A percentile compares a stretch with the other conserved stretches of the same genome.
These are phyloP conservation scores for Magnaporthiopsis poae DNA, from an alignment of 2,329 filamentous ascomycete genomes.

Conservation along the genomic window DNA sequence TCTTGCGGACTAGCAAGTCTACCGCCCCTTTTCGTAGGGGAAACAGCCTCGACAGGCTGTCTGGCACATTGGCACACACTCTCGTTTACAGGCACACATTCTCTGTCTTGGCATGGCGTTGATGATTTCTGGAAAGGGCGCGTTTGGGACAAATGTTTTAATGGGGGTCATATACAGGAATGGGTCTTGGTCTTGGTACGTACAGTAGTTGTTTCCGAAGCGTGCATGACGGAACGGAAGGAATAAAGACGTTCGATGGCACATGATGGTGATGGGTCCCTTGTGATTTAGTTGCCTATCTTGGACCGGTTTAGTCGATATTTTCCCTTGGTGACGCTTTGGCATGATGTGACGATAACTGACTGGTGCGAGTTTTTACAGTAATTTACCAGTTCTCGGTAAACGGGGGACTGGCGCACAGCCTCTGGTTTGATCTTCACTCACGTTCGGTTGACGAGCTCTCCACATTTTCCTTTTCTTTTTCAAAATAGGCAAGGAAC, in stretches of 20 bases:
- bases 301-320: neutral
- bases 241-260: neutral
- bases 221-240: neutral
- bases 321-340: neutral
- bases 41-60: neutral
- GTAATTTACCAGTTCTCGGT: neutral
- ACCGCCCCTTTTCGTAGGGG: neutral
- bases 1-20: neutral
- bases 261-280: neutral
- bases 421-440: neutral
- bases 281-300: neutral
- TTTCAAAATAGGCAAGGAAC: neutral
- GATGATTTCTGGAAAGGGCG: constrained; percentile 26
- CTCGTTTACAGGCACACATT: neutral
- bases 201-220: neutral
- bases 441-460: neutral
- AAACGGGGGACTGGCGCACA: neutral
- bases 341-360: neutral
- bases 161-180: neutral
- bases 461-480: neutral
- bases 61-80: neutral
- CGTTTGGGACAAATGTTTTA: constrained; percentile 49
- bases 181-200: constrained; percentile 14
- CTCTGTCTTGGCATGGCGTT: neutral
- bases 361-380: neutral